Percentiles rank a stretch among this genome's conserved stretches.
Conservation (phyloP, 805 yeast species). For the Barnettozyma populi region DNA sequence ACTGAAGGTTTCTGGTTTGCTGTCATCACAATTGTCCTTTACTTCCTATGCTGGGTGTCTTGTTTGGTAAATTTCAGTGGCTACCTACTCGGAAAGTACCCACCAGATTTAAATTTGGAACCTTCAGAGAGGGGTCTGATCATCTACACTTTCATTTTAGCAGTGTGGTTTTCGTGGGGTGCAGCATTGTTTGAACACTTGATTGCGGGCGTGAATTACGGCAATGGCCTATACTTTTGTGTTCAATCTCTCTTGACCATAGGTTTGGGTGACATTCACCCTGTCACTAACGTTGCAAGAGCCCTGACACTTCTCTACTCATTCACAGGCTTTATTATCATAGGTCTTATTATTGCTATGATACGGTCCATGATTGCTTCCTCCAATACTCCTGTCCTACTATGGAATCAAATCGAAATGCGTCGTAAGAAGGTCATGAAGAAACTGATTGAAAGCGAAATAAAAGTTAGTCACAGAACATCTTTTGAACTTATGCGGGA, state of each 20-base stretch:
- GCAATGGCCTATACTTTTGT: constrained; percentile 68
- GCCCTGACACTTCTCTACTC: constrained; percentile 60
- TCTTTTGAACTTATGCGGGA: constrained; percentile 53
- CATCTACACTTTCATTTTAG: constrained; percentile 59
- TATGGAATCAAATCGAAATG: constrained; percentile 59
- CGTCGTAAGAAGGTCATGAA: constrained; percentile 34
- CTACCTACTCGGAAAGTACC: constrained; percentile 51
- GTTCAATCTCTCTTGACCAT: constrained; percentile 71
- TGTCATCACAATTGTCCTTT: constrained; percentile 55
- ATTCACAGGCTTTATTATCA: constrained; percentile 59
- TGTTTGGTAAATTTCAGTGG: constrained; percentile 60
- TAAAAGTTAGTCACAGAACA: constrained; percentile 35
- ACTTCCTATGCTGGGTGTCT: constrained; percentile 49
- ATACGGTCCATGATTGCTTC: constrained; percentile 58
- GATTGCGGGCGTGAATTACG: constrained; percentile 43
- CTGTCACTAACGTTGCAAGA: constrained; percentile 46
- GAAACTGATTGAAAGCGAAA: constrained; percentile 12
- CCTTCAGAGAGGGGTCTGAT: constrained; percentile 67
- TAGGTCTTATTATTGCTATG: constrained; percentile 71
- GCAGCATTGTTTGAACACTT: constrained; percentile 49
- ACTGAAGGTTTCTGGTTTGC: constrained; percentile 81
- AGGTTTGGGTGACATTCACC: constrained; percentile 74
- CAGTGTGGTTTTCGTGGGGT: constrained; percentile 71
- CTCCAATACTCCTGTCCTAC: constrained; percentile 57
- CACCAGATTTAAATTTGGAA: constrained; percentile 63